Conservation (phyloP, 164 flowering plant species). For the grape (Vitis vinifera) region DNA sequence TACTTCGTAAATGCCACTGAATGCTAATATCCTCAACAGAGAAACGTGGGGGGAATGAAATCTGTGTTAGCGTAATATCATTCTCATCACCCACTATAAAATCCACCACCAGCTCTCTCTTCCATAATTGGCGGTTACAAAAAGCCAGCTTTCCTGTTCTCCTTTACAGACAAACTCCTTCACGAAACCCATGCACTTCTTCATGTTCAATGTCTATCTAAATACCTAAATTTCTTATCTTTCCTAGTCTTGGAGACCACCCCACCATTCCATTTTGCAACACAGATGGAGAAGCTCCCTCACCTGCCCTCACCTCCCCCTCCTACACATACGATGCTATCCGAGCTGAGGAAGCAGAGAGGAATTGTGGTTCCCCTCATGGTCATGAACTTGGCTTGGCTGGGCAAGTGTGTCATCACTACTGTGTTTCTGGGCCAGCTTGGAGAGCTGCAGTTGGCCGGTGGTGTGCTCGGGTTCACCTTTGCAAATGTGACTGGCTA, state of each 20-base stretch:
- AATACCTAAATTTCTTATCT: background rate
- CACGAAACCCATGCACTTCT: constrained; percentile 40
- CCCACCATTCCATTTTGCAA: constrained; percentile 11
- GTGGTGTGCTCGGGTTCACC: constrained; percentile 80
- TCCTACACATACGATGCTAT: constrained; percentile 11
- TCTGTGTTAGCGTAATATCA: background rate
- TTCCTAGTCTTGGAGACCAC: background rate
- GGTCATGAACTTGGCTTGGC: constrained; percentile 79
- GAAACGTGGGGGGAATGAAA: too few species aligned
- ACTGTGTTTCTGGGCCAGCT: constrained; percentile 81
- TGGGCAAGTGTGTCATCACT: constrained; percentile 64
- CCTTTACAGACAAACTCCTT: constrained; percentile 10
- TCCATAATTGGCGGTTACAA: constrained; percentile 28
- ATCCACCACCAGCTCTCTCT: constrained; percentile 11
- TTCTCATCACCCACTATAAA: constrained; percentile 45
- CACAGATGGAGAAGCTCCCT: constrained; percentile 29
- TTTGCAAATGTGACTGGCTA: constrained; percentile 91
- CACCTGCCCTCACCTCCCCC: constrained; percentile 11
- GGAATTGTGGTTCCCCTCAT: constrained; percentile 54
- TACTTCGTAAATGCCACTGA: too few species aligned
- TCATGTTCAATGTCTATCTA: constrained; percentile 10
- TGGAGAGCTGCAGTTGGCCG: constrained; percentile 76
- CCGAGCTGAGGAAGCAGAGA: constrained; percentile 57
- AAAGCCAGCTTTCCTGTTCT: background rate
- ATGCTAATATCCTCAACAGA: too few species aligned